A percentile compares a stretch with the other conserved stretches of the same genome.
Conservation (phyloP, 2,329 filamentous ascomycete species). For the Raffaelea arxii region DNA sequence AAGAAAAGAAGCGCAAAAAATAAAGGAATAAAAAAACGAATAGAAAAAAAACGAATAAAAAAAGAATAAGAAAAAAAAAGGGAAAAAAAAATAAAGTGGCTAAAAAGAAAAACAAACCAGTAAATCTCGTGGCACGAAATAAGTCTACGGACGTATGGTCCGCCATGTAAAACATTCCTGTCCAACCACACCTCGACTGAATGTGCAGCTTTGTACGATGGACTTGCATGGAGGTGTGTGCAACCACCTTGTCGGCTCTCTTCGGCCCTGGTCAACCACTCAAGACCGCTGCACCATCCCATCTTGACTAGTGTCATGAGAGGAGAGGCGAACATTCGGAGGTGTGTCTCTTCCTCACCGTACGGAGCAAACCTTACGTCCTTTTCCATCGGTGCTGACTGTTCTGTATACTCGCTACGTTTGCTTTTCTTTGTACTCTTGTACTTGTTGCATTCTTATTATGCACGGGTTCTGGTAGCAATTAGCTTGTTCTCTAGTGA, state of each 20-base stretch:
- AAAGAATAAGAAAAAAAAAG: not conserved
- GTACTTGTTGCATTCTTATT: not conserved
- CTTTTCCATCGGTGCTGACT: not conserved
- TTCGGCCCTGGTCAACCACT: not conserved
- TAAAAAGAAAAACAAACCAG: not conserved
- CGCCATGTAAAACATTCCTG: not conserved
- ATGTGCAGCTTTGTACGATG: not conserved
- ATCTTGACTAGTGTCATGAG: not conserved
- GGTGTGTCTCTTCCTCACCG: not conserved
- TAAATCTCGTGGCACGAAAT: not conserved
- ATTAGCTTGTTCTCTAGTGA: not conserved
- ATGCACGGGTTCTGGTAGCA: not conserved
- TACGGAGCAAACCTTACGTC: not conserved
- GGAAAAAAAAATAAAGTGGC: not conserved
- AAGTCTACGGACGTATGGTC: constrained; percentile 1
- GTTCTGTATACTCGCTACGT: not conserved
- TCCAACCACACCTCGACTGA: constrained; percentile 4
- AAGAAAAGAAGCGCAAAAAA: not conserved
- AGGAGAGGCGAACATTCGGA: not conserved
- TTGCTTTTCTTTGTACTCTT: not conserved
- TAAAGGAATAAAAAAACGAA: not conserved
- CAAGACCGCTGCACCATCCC: not conserved
- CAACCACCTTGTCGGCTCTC: not conserved
- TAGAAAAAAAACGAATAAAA: not conserved
- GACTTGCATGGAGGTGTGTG: not conserved